phyloP scores from a whole-genome alignment of 2,329 filamentous ascomycete species.

The Talaromyces sp. region DNA sequence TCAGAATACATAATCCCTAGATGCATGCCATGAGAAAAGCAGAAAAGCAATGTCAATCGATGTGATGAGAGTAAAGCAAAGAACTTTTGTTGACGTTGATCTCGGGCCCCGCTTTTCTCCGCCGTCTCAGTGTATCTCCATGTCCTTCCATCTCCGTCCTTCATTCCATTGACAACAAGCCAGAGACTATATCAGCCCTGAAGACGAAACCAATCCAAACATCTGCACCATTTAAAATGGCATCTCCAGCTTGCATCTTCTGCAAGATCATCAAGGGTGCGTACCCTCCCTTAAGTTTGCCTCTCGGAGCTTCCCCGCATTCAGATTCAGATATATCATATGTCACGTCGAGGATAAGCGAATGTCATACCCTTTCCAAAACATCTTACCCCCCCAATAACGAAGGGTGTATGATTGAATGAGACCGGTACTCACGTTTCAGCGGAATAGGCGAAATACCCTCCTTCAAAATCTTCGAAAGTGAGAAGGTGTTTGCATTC shows the following conservation, averaged over 20 bases:
- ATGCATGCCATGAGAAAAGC: neutral
- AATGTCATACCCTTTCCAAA: neutral
- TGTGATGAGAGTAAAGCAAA: neutral
- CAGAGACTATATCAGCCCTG: neutral
- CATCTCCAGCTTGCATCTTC: slow-evolving; percentile 73
- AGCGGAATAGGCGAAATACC: slow-evolving; percentile 74
- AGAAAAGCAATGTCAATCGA: neutral
- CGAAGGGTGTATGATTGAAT: neutral
- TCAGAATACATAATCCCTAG: too few species aligned
- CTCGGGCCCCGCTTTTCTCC: slow-evolving; percentile 6
- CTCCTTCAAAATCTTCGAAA: slow-evolving; percentile 93
- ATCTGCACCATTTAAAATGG: slow-evolving; percentile 18
- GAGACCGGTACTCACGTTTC: neutral
- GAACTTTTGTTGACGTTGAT: neutral
- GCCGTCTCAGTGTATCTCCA: neutral
- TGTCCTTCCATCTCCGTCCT: neutral
- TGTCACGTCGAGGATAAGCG: neutral
- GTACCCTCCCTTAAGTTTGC: slow-evolving; percentile 5
- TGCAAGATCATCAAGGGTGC: slow-evolving; percentile 95
- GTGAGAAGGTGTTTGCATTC: slow-evolving; percentile 87
- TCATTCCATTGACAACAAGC: neutral
- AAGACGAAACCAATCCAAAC: neutral
- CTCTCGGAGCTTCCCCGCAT: neutral
- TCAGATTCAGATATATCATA: neutral
- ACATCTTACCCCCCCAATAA: neutral